phyloP scores from a whole-genome alignment of 805 yeast species.

The Myxozyma vanderwaltii region DNA sequence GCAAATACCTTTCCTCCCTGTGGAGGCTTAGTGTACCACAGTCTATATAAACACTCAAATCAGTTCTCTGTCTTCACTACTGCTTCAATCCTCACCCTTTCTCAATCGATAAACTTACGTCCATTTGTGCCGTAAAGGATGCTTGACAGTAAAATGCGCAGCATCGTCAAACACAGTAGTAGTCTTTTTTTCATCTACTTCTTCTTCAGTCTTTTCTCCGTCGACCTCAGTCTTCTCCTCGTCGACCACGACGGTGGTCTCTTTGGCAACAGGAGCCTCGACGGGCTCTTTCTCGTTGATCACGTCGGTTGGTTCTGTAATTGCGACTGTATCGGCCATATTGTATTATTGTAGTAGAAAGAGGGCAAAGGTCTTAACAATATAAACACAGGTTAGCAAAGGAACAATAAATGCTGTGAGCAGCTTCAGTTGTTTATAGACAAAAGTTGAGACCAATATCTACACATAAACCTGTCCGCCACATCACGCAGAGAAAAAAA shows the following conservation, averaged over 20 bases:
- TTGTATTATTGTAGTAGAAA: background rate
- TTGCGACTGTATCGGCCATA: constrained; percentile 25
- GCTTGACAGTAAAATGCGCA: constrained; percentile 65
- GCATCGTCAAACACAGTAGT: constrained; percentile 60
- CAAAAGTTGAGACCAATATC: background rate
- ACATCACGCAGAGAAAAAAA: background rate
- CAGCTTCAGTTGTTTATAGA: background rate
- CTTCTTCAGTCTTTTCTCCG: constrained; percentile 9
- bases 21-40: constrained; percentile 97
- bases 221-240: constrained; percentile 1
- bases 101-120: constrained; percentile 45
- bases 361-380: background rate
- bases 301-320: constrained; percentile 3
- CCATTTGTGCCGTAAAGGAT: constrained; percentile 91
- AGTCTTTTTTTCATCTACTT: constrained; percentile 21
- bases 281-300: constrained; percentile 21
- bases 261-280: background rate
- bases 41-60: constrained; percentile 63
- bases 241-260: background rate
- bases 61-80: background rate
- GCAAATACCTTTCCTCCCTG: constrained; percentile 56
- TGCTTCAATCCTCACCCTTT: background rate
- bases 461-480: background rate
- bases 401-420: background rate
- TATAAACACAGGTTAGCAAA: background rate